Percentiles rank a stretch among this genome's conserved stretches.
Evolutionary conservation across 306 rosid species (phyloP).

Genomic region (Alnus glutinosa): DNA sequence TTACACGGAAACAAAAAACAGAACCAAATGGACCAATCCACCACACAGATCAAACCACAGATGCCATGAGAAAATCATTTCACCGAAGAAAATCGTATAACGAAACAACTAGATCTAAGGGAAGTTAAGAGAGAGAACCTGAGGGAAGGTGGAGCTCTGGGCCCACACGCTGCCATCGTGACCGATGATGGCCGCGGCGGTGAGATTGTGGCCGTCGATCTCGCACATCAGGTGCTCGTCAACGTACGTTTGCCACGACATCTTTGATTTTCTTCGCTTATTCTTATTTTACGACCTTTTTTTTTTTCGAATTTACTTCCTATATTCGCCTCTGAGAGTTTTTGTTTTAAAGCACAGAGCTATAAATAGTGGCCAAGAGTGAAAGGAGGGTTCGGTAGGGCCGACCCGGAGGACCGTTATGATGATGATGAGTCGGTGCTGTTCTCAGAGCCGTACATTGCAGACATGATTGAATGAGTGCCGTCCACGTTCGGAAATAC

Average conservation of each 20-base stretch:
- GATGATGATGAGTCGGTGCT: constrained; percentile 22
- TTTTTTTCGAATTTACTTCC: no score
- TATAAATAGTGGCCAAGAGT: constrained; percentile 14
- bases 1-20: constrained; percentile 6
- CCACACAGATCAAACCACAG: not conserved
- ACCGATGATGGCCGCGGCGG: constrained; percentile 57
- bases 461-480: constrained; percentile 13
- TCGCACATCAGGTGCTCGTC: constrained; percentile 67
- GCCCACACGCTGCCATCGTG: constrained; percentile 62
- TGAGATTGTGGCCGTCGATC: constrained; percentile 51
- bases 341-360: not conserved
- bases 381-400: not conserved
- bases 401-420: constrained; percentile 11
- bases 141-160: constrained; percentile 52
- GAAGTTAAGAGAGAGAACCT: constrained; percentile 31
- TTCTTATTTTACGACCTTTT: not conserved
- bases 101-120: constrained; percentile 1
- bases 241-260: constrained; percentile 69
- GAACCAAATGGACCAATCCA: not conserved
- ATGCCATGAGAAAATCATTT: not conserved
- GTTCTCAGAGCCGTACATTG: constrained; percentile 6
- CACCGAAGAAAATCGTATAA: not conserved
- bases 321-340: not conserved
- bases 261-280: constrained; percentile 12
- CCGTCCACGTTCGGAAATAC: constrained; percentile 21